phyloP scores from a whole-genome alignment of 2,329 filamentous ascomycete species.

The Fonsecaea erecta region DNA sequence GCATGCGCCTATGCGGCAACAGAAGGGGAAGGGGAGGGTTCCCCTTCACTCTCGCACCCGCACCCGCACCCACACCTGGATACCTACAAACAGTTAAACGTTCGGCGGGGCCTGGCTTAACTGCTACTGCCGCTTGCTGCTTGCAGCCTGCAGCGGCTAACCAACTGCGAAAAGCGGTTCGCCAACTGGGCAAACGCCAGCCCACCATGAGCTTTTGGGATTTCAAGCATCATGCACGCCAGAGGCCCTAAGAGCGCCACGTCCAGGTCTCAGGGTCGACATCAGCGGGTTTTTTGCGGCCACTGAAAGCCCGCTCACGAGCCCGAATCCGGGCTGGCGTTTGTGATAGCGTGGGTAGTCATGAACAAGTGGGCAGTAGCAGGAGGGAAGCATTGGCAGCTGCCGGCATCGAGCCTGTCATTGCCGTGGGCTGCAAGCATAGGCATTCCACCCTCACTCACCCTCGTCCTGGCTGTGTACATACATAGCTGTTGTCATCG shows the following conservation, averaged over 20 bases:
- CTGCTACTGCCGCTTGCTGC: not conserved
- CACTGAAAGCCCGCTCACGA: constrained; percentile 3
- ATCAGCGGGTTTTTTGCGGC: constrained; percentile 9
- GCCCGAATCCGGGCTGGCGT: not conserved
- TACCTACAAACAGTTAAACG: not conserved
- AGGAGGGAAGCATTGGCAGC: not conserved
- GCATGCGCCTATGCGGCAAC: not conserved
- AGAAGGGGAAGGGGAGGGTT: not conserved
- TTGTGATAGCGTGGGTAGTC: constrained; percentile 16
- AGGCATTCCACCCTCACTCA: not conserved
- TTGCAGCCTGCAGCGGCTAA: too few species aligned
- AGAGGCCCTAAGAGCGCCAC: constrained; percentile 7
- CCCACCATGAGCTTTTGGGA: not conserved
- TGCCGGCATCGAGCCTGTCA: constrained; percentile 2
- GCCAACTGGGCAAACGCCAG: not conserved
- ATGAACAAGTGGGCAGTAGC: constrained; percentile 2
- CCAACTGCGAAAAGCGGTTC: not conserved
- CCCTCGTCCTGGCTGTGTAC: not conserved
- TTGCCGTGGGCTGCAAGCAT: constrained; percentile 1
- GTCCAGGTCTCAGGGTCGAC: constrained; percentile 14
- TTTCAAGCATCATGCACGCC: constrained; percentile 14
- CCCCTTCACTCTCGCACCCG: not conserved
- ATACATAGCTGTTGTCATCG: constrained; percentile 3
- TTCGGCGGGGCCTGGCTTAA: constrained; percentile 20
- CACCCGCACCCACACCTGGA: not conserved